Evolutionary conservation across 768 basidiomycete genomes (phyloP), one percentile per base, ranked within the genome.

Genomic region (Macrocybe gigantea): DNA sequence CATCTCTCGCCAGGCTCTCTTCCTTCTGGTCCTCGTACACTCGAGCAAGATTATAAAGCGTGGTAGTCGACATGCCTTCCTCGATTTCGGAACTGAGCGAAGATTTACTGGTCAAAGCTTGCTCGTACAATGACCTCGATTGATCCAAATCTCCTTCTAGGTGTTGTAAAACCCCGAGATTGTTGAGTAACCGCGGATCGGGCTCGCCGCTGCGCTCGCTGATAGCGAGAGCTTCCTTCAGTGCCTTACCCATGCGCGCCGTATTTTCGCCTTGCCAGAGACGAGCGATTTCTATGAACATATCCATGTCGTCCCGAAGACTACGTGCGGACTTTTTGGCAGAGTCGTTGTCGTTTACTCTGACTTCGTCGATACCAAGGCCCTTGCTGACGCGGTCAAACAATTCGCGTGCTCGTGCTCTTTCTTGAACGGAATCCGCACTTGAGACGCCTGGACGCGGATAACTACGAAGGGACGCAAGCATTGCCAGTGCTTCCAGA

Each of bases 21-120:
- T 90, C 84, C 1, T 86, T 86, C 45, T 79, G 73, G 41, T 93
- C 91, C 64, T 99, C 96, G 57, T 93, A 94, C 11, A 88, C 85
- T 49, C 93, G 74, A 0, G 88, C 96, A 15, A 97, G 80, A 60
- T 99, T 99, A 67, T 91, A 98, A 39, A 93, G 68, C 22, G 93
- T 79, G 0, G 88, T 84, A 0, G 91, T 91, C 33, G 89, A 82
- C 64, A 88, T 75, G 1, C 73, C 80, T 58, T 93, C 89, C 2
- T 74, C 75, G 11, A 66, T 65, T 8, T 77, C 77, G 1, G 71
- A 52, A 7, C 60, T 69, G 15, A 79, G 65, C 13, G 60, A 58
- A 3, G 76, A 64, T 2, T 81, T 79, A 52, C 69, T 77, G 0
- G 77, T 82, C 31, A 95, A 66, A 0, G 93, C 87, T 43, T 68